A percentile compares a stretch with the other conserved stretches of the same genome.
Conservation (phyloP, 2,329 filamentous ascomycete genomes). For the Stagonosporopsis tanaceti region DNA sequence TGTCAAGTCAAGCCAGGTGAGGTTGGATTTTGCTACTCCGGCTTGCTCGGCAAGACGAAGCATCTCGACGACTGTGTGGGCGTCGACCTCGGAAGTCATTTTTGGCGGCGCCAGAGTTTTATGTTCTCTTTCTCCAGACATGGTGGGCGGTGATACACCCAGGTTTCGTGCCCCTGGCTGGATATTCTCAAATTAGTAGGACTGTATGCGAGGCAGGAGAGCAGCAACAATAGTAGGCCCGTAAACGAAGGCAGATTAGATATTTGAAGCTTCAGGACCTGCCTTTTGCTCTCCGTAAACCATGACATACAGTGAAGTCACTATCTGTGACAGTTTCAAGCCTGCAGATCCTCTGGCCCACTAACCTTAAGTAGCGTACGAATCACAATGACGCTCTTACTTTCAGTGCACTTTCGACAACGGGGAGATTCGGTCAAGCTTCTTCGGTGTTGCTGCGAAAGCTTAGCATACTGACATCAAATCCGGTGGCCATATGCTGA, state of each 20-base stretch:
- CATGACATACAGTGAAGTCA: conserved; percentile 12
- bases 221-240: background rate
- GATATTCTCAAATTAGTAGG: background rate
- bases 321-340: background rate
- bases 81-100: conserved; percentile 14
- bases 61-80: conserved; percentile 21
- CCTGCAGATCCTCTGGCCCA: background rate
- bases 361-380: background rate
- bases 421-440: conserved; percentile 1
- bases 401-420: conserved; percentile 1
- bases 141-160: background rate
- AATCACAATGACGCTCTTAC: conserved; percentile 5
- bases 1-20: conserved; percentile 42
- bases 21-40: conserved; percentile 26
- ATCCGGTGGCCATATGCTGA: background rate
- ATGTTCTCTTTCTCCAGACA: conserved; percentile 16
- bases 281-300: conserved; percentile 3
- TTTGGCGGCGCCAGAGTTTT: conserved; percentile 16
- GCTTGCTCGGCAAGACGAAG: conserved; percentile 19
- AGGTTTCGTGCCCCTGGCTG: too few species aligned
- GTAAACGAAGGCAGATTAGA: background rate
- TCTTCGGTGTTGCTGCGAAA: background rate
- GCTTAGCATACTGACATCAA: background rate
- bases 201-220: background rate
- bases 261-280: background rate